phyloP scores from a whole-genome alignment of 129 eudicot genomes.

The Flaveria brownii region DNA sequence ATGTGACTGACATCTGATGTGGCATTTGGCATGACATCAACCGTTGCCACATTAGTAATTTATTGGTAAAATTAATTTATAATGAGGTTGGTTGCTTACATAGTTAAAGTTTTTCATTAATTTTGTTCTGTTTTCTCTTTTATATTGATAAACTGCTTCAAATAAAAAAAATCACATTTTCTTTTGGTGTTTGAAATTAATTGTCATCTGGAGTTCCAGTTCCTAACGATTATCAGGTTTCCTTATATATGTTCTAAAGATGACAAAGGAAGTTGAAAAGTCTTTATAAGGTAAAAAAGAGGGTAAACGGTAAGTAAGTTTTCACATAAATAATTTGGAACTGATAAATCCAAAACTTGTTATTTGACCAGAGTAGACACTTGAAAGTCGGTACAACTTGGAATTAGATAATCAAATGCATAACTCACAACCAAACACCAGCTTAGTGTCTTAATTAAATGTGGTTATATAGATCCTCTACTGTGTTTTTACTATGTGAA shows the following conservation, averaged over 20 bases:
- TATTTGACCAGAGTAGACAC: background rate
- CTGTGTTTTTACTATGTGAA: slow-evolving; percentile 1
- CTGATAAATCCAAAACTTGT: background rate
- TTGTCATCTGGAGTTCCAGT: background rate
- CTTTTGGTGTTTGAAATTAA: background rate
- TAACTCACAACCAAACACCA: slow-evolving; percentile 6
- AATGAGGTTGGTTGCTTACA: background rate
- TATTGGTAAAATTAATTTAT: background rate
- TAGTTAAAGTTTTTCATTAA: background rate
- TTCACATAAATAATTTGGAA: background rate
- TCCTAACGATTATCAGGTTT: background rate
- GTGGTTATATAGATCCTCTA: background rate
- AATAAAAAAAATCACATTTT: background rate
- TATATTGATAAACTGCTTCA: background rate
- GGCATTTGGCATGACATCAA: background rate
- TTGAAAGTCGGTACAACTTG: background rate
- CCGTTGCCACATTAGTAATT: background rate
- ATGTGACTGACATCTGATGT: slow-evolving; percentile 4
- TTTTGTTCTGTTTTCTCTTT: background rate
- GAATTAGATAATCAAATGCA: background rate
- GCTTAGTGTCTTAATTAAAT: background rate
- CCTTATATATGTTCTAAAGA: background rate
- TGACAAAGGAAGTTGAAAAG: background rate
- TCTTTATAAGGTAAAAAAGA: background rate
- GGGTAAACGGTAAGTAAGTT: background rate